Evolutionary conservation across 1,284 basidiomycete species (phyloP).

Genomic region (Apiotrichum porosum): DNA sequence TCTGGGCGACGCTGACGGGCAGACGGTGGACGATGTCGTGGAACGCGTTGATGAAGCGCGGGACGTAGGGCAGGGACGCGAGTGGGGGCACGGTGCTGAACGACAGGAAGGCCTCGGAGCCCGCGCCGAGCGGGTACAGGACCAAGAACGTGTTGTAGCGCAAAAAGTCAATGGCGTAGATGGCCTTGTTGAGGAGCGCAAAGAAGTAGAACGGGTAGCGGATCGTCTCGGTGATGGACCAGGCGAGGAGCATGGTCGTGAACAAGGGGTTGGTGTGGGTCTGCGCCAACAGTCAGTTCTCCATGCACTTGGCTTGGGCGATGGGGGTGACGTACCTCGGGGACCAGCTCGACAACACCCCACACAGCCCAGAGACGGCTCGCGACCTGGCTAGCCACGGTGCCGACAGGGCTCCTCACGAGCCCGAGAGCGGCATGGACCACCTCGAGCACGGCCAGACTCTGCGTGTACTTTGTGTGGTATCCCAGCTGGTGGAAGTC

Average conservation of each 20-base stretch:
- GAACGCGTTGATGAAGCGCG: constrained; percentile 17
- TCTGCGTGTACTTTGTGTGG: constrained; percentile 70
- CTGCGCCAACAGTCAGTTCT: constrained; percentile 48
- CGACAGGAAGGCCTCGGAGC: constrained; percentile 81
- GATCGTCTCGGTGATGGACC: constrained; percentile 86
- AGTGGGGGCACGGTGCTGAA: constrained; percentile 66
- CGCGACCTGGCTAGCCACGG: constrained; percentile 79
- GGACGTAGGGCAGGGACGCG: constrained; percentile 42
- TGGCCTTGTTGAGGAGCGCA: constrained; percentile 57
- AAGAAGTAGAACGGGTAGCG: constrained; percentile 87
- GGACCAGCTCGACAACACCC: constrained; percentile 65
- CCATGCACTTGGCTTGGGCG: no score
- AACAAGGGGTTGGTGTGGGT: constrained; percentile 73
- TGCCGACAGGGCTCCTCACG: constrained; percentile 78
- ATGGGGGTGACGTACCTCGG: constrained; percentile 34
- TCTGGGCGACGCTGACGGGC: constrained; percentile 22
- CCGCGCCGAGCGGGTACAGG: constrained; percentile 87
- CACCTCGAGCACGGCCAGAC: constrained; percentile 72
- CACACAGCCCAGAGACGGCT: constrained; percentile 83
- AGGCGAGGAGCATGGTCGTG: constrained; percentile 87
- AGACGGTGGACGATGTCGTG: constrained; percentile 19
- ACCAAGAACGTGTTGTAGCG: constrained; percentile 86
- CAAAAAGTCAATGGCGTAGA: constrained; percentile 49
- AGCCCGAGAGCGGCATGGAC: constrained; percentile 73
- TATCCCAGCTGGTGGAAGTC: constrained; percentile 54